Evolutionary conservation across 257 asterid genomes (phyloP), one percentile per base, ranked within the genome.

Genomic region (Handroanthus guayacan): DNA sequence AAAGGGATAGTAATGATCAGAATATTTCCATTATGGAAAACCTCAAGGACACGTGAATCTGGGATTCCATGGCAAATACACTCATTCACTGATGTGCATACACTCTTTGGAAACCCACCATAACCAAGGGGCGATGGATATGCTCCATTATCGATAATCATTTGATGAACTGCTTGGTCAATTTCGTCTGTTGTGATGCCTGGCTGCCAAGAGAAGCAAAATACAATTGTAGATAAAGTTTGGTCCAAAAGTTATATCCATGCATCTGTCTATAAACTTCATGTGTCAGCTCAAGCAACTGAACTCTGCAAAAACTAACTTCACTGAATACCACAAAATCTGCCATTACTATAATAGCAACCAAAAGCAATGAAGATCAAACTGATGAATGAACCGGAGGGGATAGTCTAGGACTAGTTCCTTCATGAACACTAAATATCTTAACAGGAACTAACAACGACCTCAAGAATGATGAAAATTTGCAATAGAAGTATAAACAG

Each of bases 61-160:
- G 99, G 99, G 74, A 95, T 95, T 80, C 99, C 99, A 74, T 95
- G 99, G 87, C 98, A 92, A 87, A 93, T 93, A 87, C 99, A 95
- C 88, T 95, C 98, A 72, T 95, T 95, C 75, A 95, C 97, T 8
- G 99, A 95, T 80, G 99, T 95, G 89, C 99, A 95, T 48, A 95
- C 97, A 70, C 97, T 95, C 91, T 95, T 92, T 4, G 99, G 99
- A 83, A 95, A 95, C 37, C 97, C 98, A 58, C 97, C 98, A 81
- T 95, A 95, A 78, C 97, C 92, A 86, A 92, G 99, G 75, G 99
- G 99, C 48, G 99, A 95, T 41, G 98, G 99, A 84, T 95, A 95
- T 66, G 98, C 97, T 82, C 97, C 97, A 84, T 90, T 91, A 69
- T 90, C 92, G 44, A 95, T 80, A 50, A 93, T 95, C 97, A 95